Base-by-base conservation (phyloP, 495 filamentous ascomycete genomes). In the Zalerion maritima region DNA sequence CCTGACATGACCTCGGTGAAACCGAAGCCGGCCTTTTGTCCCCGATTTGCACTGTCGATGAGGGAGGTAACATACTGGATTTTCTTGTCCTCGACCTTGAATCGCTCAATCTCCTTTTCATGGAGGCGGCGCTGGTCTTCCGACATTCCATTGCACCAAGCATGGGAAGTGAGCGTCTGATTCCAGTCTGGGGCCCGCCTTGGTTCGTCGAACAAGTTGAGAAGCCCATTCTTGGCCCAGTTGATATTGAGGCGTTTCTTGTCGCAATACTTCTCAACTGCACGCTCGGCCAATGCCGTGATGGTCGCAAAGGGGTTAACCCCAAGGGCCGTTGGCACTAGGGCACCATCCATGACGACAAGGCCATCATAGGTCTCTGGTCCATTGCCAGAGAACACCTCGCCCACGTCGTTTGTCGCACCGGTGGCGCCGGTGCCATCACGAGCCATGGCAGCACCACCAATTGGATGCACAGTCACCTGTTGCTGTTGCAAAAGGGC, bases 301-400 rank as follows among this genome's bases (percentile, higher is more conserved):
- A 79, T 78, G 2, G 74, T 81, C 10, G 71, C 76, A 32, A 77
- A 67, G n/a, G 73, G 73, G 40, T 80, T 80, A 8, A 71, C 69
- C 17, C 71, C 71, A 8, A 80, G 49, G n/a, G 71, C 60, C 19
- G 67, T 68, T 1, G 75, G 73, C 32, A 81, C 64, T 2, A 71
- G 47, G n/a, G 72, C 60, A 15, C 48, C 71, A 46, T 81, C 75
- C 1, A 67, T 72, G 31, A 72, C 66, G 13, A 78, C 55, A 5
- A 79, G 57, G 1, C 73, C 74, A 0, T 58, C 32, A 40, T 79
- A 39, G 1, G 62, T 58, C 20, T 71, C 63, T 3, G 24, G 35
- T 1, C 61, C 63, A 15, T 50, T 36, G 9, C 73, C 72, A 5
- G 39, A 64, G 28, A 77, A 75, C 1, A 78, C 51, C 34, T 70